A percentile compares a stretch with the other conserved stretches of the same genome.
Conservation (phyloP, 768 basidiomycete species). For the Calocybe indica region DNA sequence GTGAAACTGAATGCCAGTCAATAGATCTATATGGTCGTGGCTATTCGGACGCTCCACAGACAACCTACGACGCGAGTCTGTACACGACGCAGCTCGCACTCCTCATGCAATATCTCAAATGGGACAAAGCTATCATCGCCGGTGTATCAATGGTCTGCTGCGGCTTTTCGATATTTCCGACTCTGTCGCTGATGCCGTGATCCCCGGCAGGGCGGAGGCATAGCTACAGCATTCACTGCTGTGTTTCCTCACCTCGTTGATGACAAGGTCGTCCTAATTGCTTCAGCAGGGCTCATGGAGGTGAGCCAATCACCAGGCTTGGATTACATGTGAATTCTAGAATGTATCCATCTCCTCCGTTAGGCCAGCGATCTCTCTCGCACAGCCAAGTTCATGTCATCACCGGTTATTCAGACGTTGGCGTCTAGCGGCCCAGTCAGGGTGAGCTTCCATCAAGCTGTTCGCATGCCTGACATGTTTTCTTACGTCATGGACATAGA, state of each 20-base stretch:
- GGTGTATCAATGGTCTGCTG: constrained; percentile 70
- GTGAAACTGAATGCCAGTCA: not conserved
- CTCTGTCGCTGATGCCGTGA: not conserved
- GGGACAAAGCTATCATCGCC: constrained; percentile 59
- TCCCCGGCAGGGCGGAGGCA: constrained; percentile 56
- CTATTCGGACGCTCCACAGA: constrained; percentile 75
- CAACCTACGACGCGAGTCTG: constrained; percentile 56
- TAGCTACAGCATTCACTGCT: constrained; percentile 65
- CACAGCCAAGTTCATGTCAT: constrained; percentile 74
- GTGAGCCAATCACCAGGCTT: constrained; percentile 22
- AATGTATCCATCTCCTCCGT: not conserved
- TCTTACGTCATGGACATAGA: constrained; percentile 19
- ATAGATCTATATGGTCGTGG: constrained; percentile 78
- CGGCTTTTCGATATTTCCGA: not conserved
- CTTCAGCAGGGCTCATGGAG: constrained; percentile 66
- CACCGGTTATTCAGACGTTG: constrained; percentile 63
- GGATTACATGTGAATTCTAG: not conserved
- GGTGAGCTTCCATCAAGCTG: constrained; percentile 27
- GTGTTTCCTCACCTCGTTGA: constrained; percentile 70
- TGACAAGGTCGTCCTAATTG: constrained; percentile 58
- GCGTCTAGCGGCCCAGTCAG: constrained; percentile 58
- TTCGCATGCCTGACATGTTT: not conserved
- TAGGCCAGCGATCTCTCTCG: constrained; percentile 64
- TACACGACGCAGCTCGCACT: constrained; percentile 78
- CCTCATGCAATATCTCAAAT: constrained; percentile 71